phyloP scores from a whole-genome alignment of 768 basidiomycete genomes.

The Podaxis sp. region DNA sequence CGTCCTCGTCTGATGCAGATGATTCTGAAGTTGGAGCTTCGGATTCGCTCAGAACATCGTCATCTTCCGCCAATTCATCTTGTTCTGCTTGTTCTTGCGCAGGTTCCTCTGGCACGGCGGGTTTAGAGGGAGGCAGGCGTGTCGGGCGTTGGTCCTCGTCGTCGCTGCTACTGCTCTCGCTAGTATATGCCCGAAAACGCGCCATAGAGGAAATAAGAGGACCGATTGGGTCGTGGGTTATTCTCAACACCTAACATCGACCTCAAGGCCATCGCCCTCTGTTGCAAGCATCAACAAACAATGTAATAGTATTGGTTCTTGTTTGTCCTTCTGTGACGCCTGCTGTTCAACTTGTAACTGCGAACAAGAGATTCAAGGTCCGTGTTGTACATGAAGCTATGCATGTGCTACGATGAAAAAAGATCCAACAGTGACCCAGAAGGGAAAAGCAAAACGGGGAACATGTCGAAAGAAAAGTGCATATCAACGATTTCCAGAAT shows the following conservation, averaged over 20 bases:
- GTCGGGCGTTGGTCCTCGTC: conserved; percentile 27
- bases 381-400: neutral
- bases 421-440: conserved; percentile 4
- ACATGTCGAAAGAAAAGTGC: conserved; percentile 21
- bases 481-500: conserved; percentile 27
- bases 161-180: conserved; percentile 60
- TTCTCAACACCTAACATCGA: neutral
- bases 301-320: neutral
- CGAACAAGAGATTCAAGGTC: conserved; percentile 1
- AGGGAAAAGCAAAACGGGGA: neutral
- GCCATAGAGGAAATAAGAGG: conserved; percentile 41
- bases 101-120: conserved; percentile 18
- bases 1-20: conserved; percentile 47
- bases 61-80: conserved; percentile 27
- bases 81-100: conserved; percentile 29
- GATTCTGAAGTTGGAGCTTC: conserved; percentile 34
- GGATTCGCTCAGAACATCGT: conserved; percentile 33
- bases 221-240: neutral
- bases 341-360: neutral
- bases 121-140: conserved; percentile 14
- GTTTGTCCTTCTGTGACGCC: neutral
- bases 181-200: conserved; percentile 64
- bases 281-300: conserved; percentile 8
- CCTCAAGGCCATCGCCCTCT: neutral
- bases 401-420: conserved; percentile 1